Percentiles rank a stretch among this genome's conserved stretches.
Conservation (phyloP, 768 basidiomycete genomes). For the Leccinum variicolor region DNA sequence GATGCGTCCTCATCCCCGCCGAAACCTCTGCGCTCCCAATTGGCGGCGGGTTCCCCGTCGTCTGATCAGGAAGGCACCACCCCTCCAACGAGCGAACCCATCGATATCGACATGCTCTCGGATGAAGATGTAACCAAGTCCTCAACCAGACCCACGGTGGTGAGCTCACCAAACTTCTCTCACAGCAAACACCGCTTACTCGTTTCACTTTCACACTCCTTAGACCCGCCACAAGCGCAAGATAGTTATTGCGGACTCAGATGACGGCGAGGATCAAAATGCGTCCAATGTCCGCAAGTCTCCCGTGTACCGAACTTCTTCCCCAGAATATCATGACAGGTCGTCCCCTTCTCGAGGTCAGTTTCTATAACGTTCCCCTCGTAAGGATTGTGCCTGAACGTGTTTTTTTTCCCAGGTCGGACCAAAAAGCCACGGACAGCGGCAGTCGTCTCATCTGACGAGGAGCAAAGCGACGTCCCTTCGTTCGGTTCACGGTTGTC, state of each 20-base stretch:
- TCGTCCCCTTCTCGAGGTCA: slow-evolving; percentile 29
- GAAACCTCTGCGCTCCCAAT: slow-evolving; percentile 37
- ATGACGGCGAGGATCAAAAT: slow-evolving; percentile 47
- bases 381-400: background rate
- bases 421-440: slow-evolving; percentile 60
- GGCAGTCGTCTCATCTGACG: slow-evolving; percentile 45
- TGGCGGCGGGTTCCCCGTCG: slow-evolving; percentile 36
- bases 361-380: background rate
- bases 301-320: slow-evolving; percentile 24
- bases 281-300: background rate
- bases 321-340: slow-evolving; percentile 24
- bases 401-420: slow-evolving; percentile 34
- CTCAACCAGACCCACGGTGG: slow-evolving; percentile 29
- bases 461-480: slow-evolving; percentile 38
- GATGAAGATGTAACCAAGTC: slow-evolving; percentile 43
- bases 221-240: slow-evolving; percentile 61
- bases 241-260: slow-evolving; percentile 64
- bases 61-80: slow-evolving; percentile 49
- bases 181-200: background rate
- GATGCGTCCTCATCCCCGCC: slow-evolving; percentile 29
- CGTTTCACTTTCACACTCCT: background rate
- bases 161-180: slow-evolving; percentile 20
- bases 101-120: slow-evolving; percentile 72
- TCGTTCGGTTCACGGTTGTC: slow-evolving; percentile 60
- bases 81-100: slow-evolving; percentile 74